phyloP scores from a whole-genome alignment of 1,284 basidiomycete species.

The Tylopilus sp. region DNA sequence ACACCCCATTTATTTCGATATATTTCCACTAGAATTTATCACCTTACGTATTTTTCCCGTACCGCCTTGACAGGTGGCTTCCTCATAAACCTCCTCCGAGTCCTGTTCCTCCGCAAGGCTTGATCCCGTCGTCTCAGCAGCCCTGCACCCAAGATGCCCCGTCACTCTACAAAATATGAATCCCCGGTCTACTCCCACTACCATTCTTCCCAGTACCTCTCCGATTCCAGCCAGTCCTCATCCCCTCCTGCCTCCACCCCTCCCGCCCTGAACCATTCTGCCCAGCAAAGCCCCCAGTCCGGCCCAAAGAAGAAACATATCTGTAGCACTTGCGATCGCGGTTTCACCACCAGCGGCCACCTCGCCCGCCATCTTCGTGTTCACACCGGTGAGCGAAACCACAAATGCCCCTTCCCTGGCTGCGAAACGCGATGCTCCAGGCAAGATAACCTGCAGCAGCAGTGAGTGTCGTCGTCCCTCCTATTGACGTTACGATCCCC shows the following conservation, averaged over 20 bases:
- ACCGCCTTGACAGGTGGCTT: constrained; percentile 33
- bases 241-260: constrained; percentile 17
- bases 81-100: constrained; percentile 33
- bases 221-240: constrained; percentile 26
- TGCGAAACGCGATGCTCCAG: constrained; percentile 76
- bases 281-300: background rate
- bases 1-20: constrained; percentile 28
- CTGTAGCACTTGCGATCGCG: constrained; percentile 61
- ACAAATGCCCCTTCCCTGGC: constrained; percentile 77
- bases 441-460: constrained; percentile 78
- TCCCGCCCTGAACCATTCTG: background rate
- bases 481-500: constrained; percentile 1
- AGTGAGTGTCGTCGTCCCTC: constrained; percentile 45
- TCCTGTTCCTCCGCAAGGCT: constrained; percentile 27
- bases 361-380: constrained; percentile 75
- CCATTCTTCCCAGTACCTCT: constrained; percentile 20
- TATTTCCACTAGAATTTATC: constrained; percentile 18
- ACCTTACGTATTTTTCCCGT: constrained; percentile 35
- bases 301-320: constrained; percentile 55
- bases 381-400: constrained; percentile 78
- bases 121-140: constrained; percentile 27
- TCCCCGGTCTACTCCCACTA: constrained; percentile 17
- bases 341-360: constrained; percentile 80
- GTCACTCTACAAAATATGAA: constrained; percentile 30
- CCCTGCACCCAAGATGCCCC: constrained; percentile 31